phyloP scores from a whole-genome alignment of 2,329 filamentous ascomycete genomes.

The Fusarium sp. region DNA sequence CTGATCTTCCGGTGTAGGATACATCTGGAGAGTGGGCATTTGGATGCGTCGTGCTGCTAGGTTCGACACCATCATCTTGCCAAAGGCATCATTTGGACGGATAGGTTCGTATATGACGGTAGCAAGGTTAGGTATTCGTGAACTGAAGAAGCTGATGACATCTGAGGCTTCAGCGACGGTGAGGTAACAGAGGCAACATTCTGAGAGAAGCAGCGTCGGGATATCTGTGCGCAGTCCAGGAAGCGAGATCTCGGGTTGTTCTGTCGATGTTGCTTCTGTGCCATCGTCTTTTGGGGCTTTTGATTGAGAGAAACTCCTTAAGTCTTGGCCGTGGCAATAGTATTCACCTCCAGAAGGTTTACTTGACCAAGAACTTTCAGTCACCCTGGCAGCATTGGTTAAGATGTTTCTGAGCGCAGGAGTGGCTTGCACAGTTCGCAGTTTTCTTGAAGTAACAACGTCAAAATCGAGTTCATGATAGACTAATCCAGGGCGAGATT shows the following conservation, averaged over 20 bases:
- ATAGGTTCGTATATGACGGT: constrained; percentile 92
- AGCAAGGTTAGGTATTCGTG: constrained; percentile 62
- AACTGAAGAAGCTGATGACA: constrained; percentile 75
- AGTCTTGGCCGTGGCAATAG: constrained; percentile 75
- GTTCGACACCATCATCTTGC: constrained; percentile 92
- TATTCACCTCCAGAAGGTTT: constrained; percentile 59
- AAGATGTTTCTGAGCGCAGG: constrained; percentile 58
- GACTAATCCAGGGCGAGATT: constrained; percentile 61
- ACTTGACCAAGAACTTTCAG: constrained; percentile 59
- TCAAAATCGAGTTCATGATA: constrained; percentile 97
- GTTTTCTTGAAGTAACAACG: constrained; percentile 76
- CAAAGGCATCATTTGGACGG: constrained; percentile 85
- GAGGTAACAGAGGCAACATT: constrained; percentile 96
- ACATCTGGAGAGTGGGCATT: constrained; percentile 84
- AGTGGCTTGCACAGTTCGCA: constrained; percentile 64
- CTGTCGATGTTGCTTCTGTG: constrained; percentile 1
- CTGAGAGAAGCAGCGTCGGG: constrained; percentile 89
- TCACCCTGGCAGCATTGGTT: constrained; percentile 50
- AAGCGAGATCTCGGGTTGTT: constrained; percentile 30
- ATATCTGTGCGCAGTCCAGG: constrained; percentile 66
- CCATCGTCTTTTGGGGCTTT: neutral
- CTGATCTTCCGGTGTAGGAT: constrained; percentile 77
- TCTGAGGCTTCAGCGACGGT: constrained; percentile 71
- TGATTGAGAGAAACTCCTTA: constrained; percentile 60
- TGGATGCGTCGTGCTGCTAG: constrained; percentile 84